Base-by-base conservation (phyloP, 306 rosid genomes). In the Parietaria judaica region DNA sequence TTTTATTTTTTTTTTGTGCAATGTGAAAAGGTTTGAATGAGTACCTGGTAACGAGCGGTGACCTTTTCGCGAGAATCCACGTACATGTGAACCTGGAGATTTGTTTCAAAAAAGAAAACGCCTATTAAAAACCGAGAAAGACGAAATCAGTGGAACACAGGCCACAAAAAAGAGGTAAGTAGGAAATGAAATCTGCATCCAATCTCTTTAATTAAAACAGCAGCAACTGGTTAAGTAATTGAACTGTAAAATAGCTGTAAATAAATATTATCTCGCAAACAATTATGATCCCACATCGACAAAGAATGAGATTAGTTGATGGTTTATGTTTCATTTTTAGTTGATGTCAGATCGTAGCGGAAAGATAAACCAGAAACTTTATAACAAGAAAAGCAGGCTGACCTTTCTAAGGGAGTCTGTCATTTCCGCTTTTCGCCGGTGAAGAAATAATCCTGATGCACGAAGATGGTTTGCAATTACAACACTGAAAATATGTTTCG, bases 21-120 rank as follows among this genome's bases (percentile, higher is more conserved):
- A 45, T 45, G 45, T 41, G 45, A 5, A 8, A 41, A 41, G 7
- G 45, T 41, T 41, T 5, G 45, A 39, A 58, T 46, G 64, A 17
- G 60, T 82, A 92, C 99, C 99, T 88, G 96, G 72, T 84, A 92
- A 17, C 94, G 95, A 15, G 95, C 99, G 5, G 96, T 92, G 70
- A 92, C 99, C 80, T 92, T 87, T 74, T 87, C 91, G 0, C 91
- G 88, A 43, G 80, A 77, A 59, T 87, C 95, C 3, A 86, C 84
- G 58, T 76, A 88, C 95, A 87, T 76, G 65, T 87, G 97, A 65
- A 82, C 92, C 98, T 87, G 84, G 55, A 74, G 31, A 23, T 23
- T 23, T 23, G 31, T 23, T 23, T 23, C 31, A 23, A 23, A 23
- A 23, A 23, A 23, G 31, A 23, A 23, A 23, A 23, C 31, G 2